Percentiles rank a stretch among this genome's conserved stretches.
These are phyloP conservation scores for Phlyctochytrium arcticum DNA, from an alignment of 192 early-diverging fungal genomes.

Conservation along the genomic window DNA sequence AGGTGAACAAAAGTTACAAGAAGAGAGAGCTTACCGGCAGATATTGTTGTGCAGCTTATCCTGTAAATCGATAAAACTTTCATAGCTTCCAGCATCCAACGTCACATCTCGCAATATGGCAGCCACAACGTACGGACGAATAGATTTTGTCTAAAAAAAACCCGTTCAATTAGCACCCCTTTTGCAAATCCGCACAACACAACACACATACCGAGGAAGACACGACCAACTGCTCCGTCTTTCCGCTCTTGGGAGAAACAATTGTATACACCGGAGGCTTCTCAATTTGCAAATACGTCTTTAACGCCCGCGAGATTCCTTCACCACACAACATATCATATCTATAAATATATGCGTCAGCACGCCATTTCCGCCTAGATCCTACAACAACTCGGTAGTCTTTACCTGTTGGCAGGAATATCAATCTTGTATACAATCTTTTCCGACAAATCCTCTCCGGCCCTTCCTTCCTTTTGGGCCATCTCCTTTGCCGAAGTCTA, in stretches of 20 bases:
- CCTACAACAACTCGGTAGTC: neutral
- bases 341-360: constrained; percentile 38
- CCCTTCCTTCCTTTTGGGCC: constrained; percentile 62
- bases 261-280: constrained; percentile 65
- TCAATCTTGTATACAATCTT: constrained; percentile 90
- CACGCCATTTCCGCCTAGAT: too few species aligned
- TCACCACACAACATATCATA: constrained; percentile 97
- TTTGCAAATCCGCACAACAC: too few species aligned
- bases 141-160: constrained; percentile 61
- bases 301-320: constrained; percentile 86
- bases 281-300: constrained; percentile 73
- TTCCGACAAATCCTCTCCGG: constrained; percentile 59
- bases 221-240: too few species aligned
- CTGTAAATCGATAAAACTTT: constrained; percentile 97
- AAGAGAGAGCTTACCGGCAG: constrained; percentile 59
- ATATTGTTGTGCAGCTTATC: constrained; percentile 98
- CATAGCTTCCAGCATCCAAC: constrained; percentile 79
- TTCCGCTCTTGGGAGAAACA: constrained; percentile 51
- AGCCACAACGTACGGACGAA: constrained; percentile 84
- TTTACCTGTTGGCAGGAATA: constrained; percentile 86
- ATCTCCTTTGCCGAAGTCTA: constrained; percentile 70
- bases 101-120: constrained; percentile 85
- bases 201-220: too few species aligned
- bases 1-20: neutral
- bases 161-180: too few species aligned